These are phyloP conservation scores for Vitis labrusca DNA, from an alignment of 164 flowering plant species.

Conservation along the genomic window DNA sequence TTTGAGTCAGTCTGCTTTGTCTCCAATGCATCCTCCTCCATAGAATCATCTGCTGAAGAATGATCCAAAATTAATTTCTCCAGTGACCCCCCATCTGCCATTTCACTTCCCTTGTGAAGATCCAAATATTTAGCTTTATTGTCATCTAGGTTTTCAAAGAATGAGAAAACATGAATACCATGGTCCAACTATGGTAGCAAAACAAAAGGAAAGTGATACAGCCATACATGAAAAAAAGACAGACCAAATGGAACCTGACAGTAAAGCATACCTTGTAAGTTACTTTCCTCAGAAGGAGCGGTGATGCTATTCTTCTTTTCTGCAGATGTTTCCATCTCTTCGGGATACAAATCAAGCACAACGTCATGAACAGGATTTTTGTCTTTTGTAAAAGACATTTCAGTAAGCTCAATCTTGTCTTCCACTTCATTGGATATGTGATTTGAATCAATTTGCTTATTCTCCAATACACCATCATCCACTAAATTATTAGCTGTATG, in stretches of 20 bases:
- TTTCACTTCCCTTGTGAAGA: slow-evolving; percentile 10
- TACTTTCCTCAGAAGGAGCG: background rate
- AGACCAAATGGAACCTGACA: background rate
- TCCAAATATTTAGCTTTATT: slow-evolving; percentile 7
- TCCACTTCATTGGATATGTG: slow-evolving; percentile 38
- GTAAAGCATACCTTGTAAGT: background rate
- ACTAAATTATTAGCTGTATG: slow-evolving; percentile 85
- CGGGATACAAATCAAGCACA: too few species aligned
- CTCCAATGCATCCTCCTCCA: slow-evolving; percentile 82
- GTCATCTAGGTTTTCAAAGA: slow-evolving; percentile 11
- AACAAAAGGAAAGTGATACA: background rate
- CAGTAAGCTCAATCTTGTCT: slow-evolving; percentile 40
- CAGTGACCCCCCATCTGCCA: background rate
- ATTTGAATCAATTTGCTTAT: slow-evolving; percentile 59
- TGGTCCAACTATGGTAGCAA: background rate
- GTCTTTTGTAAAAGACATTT: slow-evolving; percentile 38
- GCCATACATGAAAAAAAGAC: background rate
- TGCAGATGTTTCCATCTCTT: too few species aligned
- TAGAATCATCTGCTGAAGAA: slow-evolving; percentile 54
- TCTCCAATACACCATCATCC: slow-evolving; percentile 79
- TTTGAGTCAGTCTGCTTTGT: slow-evolving; percentile 61
- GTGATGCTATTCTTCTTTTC: background rate
- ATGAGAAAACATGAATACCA: background rate
- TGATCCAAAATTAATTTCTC: slow-evolving; percentile 17
- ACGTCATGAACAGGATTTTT: too few species aligned